Evolutionary conservation across 768 basidiomycete genomes (phyloP).

Genomic region (Termitomyces sp.): DNA sequence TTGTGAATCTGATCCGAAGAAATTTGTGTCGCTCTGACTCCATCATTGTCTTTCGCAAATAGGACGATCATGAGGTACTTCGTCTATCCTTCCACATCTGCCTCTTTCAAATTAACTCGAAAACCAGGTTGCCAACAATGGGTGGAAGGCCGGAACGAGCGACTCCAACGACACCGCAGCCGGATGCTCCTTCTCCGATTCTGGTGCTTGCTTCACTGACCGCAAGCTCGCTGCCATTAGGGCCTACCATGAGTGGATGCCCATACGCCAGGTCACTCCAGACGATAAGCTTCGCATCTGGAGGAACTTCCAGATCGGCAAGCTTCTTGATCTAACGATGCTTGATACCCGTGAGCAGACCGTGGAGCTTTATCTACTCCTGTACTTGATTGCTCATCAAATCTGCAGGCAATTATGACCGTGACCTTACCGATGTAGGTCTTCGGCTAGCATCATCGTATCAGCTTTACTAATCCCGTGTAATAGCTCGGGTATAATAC

Average conservation of each 20-base stretch:
- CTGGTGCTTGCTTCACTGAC: slow-evolving; percentile 42
- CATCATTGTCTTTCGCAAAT: neutral
- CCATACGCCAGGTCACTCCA: slow-evolving; percentile 53
- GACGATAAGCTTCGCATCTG: slow-evolving; percentile 57
- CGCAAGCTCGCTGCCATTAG: slow-evolving; percentile 56
- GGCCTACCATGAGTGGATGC: slow-evolving; percentile 63
- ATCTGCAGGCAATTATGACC: neutral
- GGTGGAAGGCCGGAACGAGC: slow-evolving; percentile 3
- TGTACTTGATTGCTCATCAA: neutral
- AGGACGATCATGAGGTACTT: slow-evolving; percentile 2
- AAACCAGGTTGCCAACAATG: slow-evolving; percentile 2
- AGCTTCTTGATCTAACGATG: slow-evolving; percentile 57
- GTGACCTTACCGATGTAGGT: neutral
- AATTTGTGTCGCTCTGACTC: neutral
- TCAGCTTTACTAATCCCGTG: neutral
- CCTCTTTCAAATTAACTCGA: neutral
- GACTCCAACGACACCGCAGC: slow-evolving; percentile 45
- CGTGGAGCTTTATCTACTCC: neutral
- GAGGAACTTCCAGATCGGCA: slow-evolving; percentile 62
- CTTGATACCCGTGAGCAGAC: slow-evolving; percentile 49
- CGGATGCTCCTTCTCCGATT: slow-evolving; percentile 50
- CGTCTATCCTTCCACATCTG: neutral
- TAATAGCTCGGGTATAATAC: neutral
- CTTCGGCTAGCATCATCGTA: neutral
- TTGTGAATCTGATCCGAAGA: neutral